These are phyloP conservation scores for Juglanconis oblonga DNA, from an alignment of 2,329 filamentous ascomycete species.

Conservation along the genomic window DNA sequence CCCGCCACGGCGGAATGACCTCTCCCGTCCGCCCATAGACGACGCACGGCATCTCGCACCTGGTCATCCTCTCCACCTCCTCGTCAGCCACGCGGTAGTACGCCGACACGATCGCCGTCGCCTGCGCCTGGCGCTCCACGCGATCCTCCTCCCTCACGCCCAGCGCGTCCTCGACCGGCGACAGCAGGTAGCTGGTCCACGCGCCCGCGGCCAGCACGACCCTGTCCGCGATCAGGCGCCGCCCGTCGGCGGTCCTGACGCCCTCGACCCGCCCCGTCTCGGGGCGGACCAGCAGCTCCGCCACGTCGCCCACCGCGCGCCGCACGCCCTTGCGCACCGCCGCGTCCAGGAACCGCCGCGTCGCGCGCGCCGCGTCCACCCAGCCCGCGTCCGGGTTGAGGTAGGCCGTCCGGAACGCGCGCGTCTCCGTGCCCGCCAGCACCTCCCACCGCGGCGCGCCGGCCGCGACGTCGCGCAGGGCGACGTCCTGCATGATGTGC, in stretches of 20 bases:
- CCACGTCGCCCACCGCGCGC: neutral
- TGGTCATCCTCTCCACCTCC: neutral
- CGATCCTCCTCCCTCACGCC: constrained; percentile 1
- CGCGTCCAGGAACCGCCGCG: neutral
- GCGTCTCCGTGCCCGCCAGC: neutral
- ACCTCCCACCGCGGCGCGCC: neutral
- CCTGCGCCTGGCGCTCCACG: constrained; percentile 6
- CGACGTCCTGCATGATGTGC: neutral
- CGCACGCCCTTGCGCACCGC: neutral
- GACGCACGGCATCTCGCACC: constrained; percentile 2
- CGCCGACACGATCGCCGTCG: constrained; percentile 8
- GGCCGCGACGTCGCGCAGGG: neutral
- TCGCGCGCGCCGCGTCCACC: neutral
- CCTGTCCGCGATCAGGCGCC: neutral
- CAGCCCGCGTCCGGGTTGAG: neutral
- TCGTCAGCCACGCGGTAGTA: neutral
- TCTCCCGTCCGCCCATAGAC: constrained; percentile 3
- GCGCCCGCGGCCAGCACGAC: constrained; percentile 5
- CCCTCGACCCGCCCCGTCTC: neutral
- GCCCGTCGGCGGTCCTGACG: neutral
- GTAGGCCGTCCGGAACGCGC: neutral
- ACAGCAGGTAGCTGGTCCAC: constrained; percentile 4
- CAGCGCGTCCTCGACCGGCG: constrained; percentile 3
- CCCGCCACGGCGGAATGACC: neutral
- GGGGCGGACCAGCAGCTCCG: neutral